Evolutionary conservation across 306 rosid species (phyloP).

Genomic region (Inga oerstediana): DNA sequence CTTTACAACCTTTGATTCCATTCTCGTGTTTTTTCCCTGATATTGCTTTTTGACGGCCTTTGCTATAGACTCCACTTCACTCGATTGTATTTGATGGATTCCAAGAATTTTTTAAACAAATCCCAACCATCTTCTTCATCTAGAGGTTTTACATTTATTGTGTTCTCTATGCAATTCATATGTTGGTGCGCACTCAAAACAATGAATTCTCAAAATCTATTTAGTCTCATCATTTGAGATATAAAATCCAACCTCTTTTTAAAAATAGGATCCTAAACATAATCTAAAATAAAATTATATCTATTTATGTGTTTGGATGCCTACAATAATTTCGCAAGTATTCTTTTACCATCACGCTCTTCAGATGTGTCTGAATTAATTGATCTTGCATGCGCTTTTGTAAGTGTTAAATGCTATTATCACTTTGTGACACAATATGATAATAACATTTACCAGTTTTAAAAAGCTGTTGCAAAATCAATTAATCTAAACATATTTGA

Average conservation of each 20-base stretch:
- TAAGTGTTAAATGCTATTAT: too few relatives aligned
- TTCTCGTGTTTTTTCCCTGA: background rate
- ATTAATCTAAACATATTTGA: background rate
- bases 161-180: background rate
- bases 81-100: background rate
- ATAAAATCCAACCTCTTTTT: background rate
- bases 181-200: background rate
- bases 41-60: background rate
- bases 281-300: background rate
- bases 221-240: too few relatives aligned
- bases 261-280: background rate
- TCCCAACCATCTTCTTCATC: background rate
- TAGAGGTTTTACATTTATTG: background rate
- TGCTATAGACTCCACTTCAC: background rate
- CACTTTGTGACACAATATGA: background rate
- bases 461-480: background rate
- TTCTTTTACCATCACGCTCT: too few relatives aligned
- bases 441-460: background rate
- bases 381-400: background rate
- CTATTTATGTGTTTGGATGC: background rate
- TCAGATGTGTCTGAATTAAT: background rate
- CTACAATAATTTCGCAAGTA: too few relatives aligned
- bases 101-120: background rate
- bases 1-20: background rate
- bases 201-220: background rate